Evolutionary conservation across 1,139 yeast genomes (phyloP).

Genomic region (Debaryomycetaceae sp.): DNA sequence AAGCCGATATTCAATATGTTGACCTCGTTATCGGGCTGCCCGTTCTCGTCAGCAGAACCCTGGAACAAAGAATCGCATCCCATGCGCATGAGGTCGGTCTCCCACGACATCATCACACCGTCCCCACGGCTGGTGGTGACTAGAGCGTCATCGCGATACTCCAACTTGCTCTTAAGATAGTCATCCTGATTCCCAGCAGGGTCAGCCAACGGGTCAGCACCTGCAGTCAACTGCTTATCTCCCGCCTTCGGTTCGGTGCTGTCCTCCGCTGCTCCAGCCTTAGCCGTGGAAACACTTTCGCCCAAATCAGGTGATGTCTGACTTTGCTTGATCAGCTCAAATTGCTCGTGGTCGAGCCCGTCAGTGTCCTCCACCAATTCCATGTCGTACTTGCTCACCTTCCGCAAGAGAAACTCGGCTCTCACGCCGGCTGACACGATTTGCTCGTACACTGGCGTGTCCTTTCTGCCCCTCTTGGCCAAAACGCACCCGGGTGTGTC

Average conservation of each 20-base stretch:
- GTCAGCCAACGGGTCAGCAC: conserved; percentile 27
- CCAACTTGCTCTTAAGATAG: conserved; percentile 63
- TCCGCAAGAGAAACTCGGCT: conserved; percentile 78
- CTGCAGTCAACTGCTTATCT: conserved; percentile 3
- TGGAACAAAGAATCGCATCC: conserved; percentile 71
- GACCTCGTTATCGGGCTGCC: conserved; percentile 37
- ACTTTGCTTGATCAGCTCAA: conserved; percentile 11
- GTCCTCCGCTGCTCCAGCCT: too few species aligned
- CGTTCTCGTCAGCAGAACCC: conserved; percentile 22
- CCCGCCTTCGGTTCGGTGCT: neutral
- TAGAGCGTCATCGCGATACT: conserved; percentile 68
- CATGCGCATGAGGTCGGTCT: conserved; percentile 70
- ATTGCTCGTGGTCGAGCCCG: conserved; percentile 19
- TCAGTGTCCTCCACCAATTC: conserved; percentile 34
- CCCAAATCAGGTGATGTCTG: conserved; percentile 9
- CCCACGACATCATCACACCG: conserved; percentile 99
- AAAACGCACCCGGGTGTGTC: conserved; percentile 78
- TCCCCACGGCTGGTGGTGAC: conserved; percentile 71
- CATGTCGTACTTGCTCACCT: conserved; percentile 59
- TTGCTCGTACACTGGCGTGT: conserved; percentile 43
- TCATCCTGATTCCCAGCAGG: conserved; percentile 65
- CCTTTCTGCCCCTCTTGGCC: conserved; percentile 45
- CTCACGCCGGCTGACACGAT: conserved; percentile 87
- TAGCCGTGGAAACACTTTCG: neutral
- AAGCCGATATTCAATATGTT: conserved; percentile 81